Percentiles rank a stretch among this genome's conserved stretches.
phyloP scores from a whole-genome alignment of 2,329 filamentous ascomycete species.

The Fusarium chaquense region DNA sequence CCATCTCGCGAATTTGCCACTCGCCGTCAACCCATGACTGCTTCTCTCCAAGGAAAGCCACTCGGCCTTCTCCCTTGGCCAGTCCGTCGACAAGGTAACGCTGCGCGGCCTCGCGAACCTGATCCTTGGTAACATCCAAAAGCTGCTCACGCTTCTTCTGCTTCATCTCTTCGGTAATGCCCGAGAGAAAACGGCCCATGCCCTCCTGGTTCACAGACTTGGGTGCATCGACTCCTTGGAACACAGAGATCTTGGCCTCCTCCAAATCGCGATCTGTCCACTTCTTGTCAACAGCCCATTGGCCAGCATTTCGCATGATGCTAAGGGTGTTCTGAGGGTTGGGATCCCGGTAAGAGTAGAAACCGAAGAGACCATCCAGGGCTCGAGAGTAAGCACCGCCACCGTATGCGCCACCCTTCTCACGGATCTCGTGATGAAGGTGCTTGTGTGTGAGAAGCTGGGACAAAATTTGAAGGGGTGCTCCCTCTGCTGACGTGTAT shows the following conservation, averaged over 20 bases:
- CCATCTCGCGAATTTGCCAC: slow-evolving; percentile 84
- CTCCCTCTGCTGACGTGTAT: slow-evolving; percentile 80
- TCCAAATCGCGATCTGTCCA: slow-evolving; percentile 91
- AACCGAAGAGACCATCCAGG: slow-evolving; percentile 87
- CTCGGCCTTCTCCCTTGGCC: slow-evolving; percentile 68
- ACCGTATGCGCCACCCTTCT: slow-evolving; percentile 97
- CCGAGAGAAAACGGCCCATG: slow-evolving; percentile 85
- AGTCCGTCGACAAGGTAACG: slow-evolving; percentile 80
- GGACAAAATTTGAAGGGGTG: slow-evolving; percentile 87
- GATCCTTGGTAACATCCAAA: slow-evolving; percentile 83
- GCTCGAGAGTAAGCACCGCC: slow-evolving; percentile 87
- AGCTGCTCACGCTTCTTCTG: slow-evolving; percentile 85
- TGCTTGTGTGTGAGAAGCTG: slow-evolving; percentile 97
- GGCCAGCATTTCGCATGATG: slow-evolving; percentile 85
- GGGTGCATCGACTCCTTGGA: slow-evolving; percentile 92
- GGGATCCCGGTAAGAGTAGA: slow-evolving; percentile 97
- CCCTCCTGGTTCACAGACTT: slow-evolving; percentile 89
- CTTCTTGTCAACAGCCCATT: slow-evolving; percentile 82
- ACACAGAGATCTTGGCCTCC: slow-evolving; percentile 95
- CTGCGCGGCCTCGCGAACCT: slow-evolving; percentile 85
- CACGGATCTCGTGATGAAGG: slow-evolving; percentile 95
- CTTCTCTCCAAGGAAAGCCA: slow-evolving; percentile 84
- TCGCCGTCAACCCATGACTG: slow-evolving; percentile 79
- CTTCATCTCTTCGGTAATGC: slow-evolving; percentile 89
- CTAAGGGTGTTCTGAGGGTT: slow-evolving; percentile 90